phyloP scores from a whole-genome alignment of 305 asterid species.

The Fraxinus albicans region DNA sequence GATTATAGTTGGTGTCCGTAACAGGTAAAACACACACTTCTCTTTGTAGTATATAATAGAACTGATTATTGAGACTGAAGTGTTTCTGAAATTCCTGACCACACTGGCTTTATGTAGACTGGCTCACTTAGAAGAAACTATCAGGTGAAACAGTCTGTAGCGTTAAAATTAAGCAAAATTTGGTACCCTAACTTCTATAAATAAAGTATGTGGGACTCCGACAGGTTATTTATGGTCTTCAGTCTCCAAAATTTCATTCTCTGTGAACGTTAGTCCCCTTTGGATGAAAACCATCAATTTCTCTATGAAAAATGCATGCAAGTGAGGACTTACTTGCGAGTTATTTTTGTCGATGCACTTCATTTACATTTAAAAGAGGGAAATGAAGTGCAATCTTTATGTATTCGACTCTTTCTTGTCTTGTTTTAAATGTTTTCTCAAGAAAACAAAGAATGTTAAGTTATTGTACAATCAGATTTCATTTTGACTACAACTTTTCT shows the following conservation, averaged over 20 bases:
- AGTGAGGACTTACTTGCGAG: neutral
- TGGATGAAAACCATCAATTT: neutral
- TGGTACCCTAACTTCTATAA: neutral
- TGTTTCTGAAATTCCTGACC: constrained; percentile 5
- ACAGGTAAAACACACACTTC: neutral
- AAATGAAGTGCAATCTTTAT: neutral
- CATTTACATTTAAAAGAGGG: neutral
- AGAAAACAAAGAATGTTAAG: neutral
- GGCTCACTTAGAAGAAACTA: neutral
- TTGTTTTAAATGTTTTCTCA: neutral
- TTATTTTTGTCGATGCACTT: neutral
- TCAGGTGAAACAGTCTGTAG: neutral
- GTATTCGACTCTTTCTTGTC: neutral
- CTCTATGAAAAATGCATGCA: neutral
- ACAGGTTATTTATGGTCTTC: neutral
- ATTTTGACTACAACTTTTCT: too few species aligned
- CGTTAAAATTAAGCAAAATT: neutral
- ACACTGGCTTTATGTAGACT: neutral
- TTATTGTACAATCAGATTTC: neutral
- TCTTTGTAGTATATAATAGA: neutral
- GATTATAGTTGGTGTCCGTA: constrained; percentile 27
- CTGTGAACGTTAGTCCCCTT: neutral
- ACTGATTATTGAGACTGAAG: neutral
- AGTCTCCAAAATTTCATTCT: neutral
- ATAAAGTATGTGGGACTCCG: neutral